Base-by-base conservation (phyloP, 257 asterid species). In the Ilex aquifolium region DNA sequence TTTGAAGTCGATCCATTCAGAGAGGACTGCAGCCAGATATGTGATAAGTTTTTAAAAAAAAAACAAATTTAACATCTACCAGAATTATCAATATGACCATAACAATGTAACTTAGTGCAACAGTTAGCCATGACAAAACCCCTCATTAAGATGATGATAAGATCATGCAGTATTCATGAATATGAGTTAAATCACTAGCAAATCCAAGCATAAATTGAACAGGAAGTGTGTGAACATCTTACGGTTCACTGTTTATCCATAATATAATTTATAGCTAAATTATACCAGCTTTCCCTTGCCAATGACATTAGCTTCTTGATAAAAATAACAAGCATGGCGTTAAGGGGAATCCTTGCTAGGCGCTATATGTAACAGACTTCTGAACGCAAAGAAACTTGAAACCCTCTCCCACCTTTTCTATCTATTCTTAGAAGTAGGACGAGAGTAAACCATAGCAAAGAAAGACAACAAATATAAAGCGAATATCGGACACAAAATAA, bases 1-100 rank as follows among this genome's bases (percentile, higher is more conserved):
- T 86, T 90, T 48, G 97, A 87, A 57, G 90, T 72, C 60, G 97
- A 82, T 57, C 96, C 99, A 60, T 84, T 85, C 68, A 85, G 57
- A 53, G 98, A 71, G 6, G 52, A 46, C 52, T 53, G 57, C 27
- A 46, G n/a, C 52, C 48, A 63, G 67, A 57, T 52, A 63, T 44
- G 61, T 32, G 56, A 66, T 66, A 36, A 54, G 62, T 55, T 70
- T 64, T 61, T n/a, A n/a, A n/a, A 70, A 44, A 62, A 39, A 66
- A 36, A 36, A 36, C 5, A 36, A 36, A 36, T 4, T 4, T 36
- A 36, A 36, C 42, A 36, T 36, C 5, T 8, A 36, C 7, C 42
- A 36, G 42, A 36, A 36, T 36, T 36, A 36, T 8, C 8, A 8
- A 36, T 36, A 36, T 36, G 42, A 36, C 42, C 42, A 36, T 36